Percentiles rank a stretch among this genome's conserved stretches.
These are phyloP conservation scores for Penicillium steckii DNA, from an alignment of 495 filamentous ascomycete genomes.

Conservation along the genomic window DNA sequence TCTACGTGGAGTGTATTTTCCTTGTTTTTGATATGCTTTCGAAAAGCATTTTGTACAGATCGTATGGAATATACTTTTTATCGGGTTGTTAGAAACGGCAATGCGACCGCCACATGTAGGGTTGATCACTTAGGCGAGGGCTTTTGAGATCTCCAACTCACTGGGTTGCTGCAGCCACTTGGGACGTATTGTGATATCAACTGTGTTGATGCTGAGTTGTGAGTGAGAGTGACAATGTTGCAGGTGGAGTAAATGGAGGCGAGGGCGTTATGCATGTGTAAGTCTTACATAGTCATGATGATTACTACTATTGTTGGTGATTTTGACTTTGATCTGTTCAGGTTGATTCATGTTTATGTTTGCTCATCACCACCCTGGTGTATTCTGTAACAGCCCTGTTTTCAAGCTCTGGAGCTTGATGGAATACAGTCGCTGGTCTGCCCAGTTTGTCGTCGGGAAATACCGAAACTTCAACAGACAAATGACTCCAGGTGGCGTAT, in stretches of 20 bases:
- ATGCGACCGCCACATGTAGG: neutral
- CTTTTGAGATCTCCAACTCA: neutral
- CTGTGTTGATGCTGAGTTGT: neutral
- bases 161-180: neutral
- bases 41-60: too few relatives aligned
- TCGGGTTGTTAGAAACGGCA: neutral
- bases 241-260: neutral
- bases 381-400: too few relatives aligned
- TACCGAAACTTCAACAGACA: neutral
- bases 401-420: too few relatives aligned
- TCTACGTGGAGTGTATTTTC: neutral
- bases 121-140: neutral
- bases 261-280: neutral
- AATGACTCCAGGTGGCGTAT: neutral
- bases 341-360: too few relatives aligned
- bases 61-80: too few relatives aligned
- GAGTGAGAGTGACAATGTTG: neutral
- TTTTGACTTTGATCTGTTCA: too few relatives aligned
- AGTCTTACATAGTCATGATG: too few relatives aligned
- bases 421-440: too few relatives aligned
- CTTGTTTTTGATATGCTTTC: neutral
- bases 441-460: too few relatives aligned
- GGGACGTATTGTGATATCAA: constrained; percentile 7
- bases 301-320: too few relatives aligned
- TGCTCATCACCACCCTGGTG: too few relatives aligned